Evolutionary conservation across 371 early-diverging fungal species (phyloP).

Genomic region (Blakeslea trispora): DNA sequence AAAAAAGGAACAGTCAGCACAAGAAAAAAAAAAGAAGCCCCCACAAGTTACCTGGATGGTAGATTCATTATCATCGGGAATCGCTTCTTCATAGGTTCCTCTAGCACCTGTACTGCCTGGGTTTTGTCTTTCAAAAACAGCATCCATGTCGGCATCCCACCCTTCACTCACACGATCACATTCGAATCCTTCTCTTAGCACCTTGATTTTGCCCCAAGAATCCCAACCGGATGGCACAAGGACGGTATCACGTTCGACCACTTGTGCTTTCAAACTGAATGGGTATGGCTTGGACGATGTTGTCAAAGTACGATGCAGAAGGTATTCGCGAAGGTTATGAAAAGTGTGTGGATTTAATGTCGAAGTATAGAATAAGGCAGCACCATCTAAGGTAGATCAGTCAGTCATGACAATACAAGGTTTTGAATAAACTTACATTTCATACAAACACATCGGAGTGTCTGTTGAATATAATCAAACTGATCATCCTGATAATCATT

Average conservation of each 20-base stretch:
- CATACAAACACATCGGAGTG: conserved; percentile 86
- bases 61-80: conserved; percentile 35
- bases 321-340: conserved; percentile 76
- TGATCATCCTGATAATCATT: conserved; percentile 82
- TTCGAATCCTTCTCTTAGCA: conserved; percentile 81
- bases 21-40: neutral
- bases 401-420: neutral
- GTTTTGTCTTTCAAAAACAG: conserved; percentile 39
- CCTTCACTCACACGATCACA: conserved; percentile 62
- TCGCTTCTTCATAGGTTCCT: conserved; percentile 47
- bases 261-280: conserved; percentile 74
- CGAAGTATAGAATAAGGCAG: conserved; percentile 89
- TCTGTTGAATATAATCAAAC: conserved; percentile 92
- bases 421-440: conserved; percentile 60
- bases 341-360: conserved; percentile 79
- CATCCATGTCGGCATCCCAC: conserved; percentile 61
- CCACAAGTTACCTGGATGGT: conserved; percentile 51
- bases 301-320: conserved; percentile 75
- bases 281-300: conserved; percentile 48
- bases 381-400: conserved; percentile 72
- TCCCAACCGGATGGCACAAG: conserved; percentile 96
- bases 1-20: neutral
- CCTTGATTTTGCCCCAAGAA: conserved; percentile 84
- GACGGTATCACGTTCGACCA: conserved; percentile 87
- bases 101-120: conserved; percentile 43